Conservation (phyloP, 108 stramenopile genomes). For the Fragilariopsis cylindrus region DNA sequence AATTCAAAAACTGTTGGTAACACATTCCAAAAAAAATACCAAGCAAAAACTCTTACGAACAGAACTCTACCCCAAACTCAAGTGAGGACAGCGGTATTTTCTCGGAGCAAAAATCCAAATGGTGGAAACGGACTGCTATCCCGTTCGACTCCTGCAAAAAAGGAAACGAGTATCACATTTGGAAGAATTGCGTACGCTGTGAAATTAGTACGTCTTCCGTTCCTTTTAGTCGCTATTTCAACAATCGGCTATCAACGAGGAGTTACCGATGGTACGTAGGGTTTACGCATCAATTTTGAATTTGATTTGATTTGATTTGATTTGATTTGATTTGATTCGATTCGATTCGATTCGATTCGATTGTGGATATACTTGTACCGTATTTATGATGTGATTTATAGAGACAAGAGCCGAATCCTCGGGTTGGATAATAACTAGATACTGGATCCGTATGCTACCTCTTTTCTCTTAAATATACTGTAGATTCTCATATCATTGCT, state of each 20-base stretch:
- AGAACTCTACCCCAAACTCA: background rate
- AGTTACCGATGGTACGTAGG: constrained; percentile 13
- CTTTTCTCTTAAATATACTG: too few relatives aligned
- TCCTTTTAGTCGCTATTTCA: constrained; percentile 64
- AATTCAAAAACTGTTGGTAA: background rate
- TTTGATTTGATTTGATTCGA: constrained; percentile 34
- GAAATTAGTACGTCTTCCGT: constrained; percentile 57
- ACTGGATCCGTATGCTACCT: too few relatives aligned
- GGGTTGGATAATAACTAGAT: too few relatives aligned
- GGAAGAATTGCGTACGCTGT: constrained; percentile 28
- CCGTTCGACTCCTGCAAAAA: constrained; percentile 4
- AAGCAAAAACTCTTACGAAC: background rate
- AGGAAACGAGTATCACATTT: constrained; percentile 18
- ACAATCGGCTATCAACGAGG: constrained; percentile 78
- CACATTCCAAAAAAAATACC: too few relatives aligned
- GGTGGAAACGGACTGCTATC: constrained; percentile 21
- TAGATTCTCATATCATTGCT: too few relatives aligned
- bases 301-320: constrained; percentile 31
- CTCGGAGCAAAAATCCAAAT: constrained; percentile 1
- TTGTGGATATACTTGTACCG: background rate
- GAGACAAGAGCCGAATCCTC: too few relatives aligned
- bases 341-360: constrained; percentile 25
- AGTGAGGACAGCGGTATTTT: constrained; percentile 3
- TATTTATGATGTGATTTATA: too few relatives aligned
- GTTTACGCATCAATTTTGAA: constrained; percentile 2